These are phyloP conservation scores for Yamadazyma spencermartinsiae DNA, from an alignment of 1,139 yeast species.

Conservation along the genomic window DNA sequence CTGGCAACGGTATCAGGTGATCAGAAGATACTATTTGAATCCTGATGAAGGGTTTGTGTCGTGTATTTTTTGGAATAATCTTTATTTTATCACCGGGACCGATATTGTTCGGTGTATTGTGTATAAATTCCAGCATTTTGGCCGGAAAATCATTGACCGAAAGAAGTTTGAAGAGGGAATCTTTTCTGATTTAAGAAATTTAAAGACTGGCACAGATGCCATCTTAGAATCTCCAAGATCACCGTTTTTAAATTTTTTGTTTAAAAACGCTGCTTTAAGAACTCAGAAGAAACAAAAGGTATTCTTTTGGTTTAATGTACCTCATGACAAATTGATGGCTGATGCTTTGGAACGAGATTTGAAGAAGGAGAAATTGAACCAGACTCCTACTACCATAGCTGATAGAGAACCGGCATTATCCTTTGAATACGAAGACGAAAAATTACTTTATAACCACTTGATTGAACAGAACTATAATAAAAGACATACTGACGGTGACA, in stretches of 20 bases:
- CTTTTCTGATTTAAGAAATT: conserved; percentile 82
- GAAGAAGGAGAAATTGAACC: conserved; percentile 67
- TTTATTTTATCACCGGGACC: conserved; percentile 91
- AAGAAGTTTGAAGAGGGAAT: conserved; percentile 97
- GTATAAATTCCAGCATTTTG: conserved; percentile 87
- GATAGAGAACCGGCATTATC: conserved; percentile 62
- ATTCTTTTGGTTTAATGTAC: conserved; percentile 94
- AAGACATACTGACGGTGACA: conserved; percentile 22
- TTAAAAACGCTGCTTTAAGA: conserved; percentile 82
- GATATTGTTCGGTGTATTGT: conserved; percentile 92
- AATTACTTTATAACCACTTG: conserved; percentile 50
- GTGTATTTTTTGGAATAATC: conserved; percentile 90
- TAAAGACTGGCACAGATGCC: conserved; percentile 88
- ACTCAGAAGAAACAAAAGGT: conserved; percentile 98
- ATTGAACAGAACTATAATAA: conserved; percentile 41
- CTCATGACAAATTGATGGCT: conserved; percentile 88
- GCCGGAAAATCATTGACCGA: conserved; percentile 77
- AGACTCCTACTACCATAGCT: conserved; percentile 61
- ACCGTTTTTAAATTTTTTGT: conserved; percentile 78
- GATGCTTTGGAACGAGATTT: conserved; percentile 94
- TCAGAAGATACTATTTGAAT: conserved; percentile 80
- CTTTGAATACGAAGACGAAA: conserved; percentile 54
- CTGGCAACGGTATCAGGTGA: conserved; percentile 89
- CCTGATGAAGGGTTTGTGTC: conserved; percentile 89
- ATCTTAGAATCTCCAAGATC: conserved; percentile 87